Evolutionary conservation across 306 rosid genomes (phyloP), one percentile per base, ranked within the genome.

Genomic region (Fagus sylvatica): DNA sequence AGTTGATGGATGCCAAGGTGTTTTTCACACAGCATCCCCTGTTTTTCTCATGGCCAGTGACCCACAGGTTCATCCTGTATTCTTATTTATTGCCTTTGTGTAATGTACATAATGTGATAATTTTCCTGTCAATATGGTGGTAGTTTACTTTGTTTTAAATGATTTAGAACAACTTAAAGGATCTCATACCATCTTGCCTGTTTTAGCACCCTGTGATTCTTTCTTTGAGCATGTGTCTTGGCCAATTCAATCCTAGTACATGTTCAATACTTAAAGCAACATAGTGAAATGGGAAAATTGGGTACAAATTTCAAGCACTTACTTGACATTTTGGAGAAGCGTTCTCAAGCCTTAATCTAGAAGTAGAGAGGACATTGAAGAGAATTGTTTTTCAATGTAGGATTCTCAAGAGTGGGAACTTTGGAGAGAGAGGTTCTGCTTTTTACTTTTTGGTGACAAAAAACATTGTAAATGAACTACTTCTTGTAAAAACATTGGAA

Each of bases 1-100:
- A n/a, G 69, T 84, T 30, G 69, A 76, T 56, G 87, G 84, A 1
- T 55, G 87, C 40, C 55, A 65, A 65, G 84, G 81, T 34, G 84
- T 83, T 79, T 83, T 83, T 41, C 87, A 83, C 53, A 76, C 84
- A 0, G 84, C 87, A 28, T 84, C 87, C 59, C 84, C 87, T 17
- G 53, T 65, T 68, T 64, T 54, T 42, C 43, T 10, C 5, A 3
- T 4, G 6, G 72, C 53, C 61, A 62, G 16, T 43, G 78, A 83
- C 43, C 87, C 81, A 9, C 78, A 75, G 84, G 87, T 83, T 17
- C 2, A 37, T 16, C 30, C 69, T 6, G 1, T 13, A 12, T 49
- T 54, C 0, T 75, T 33, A 0, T 49, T 10, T 61, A 22, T 60
- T 69, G 12, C 34, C 5, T 59, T 43, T 70, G 46, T 57, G 3